phyloP scores from a whole-genome alignment of 129 eudicot species.

The Artemisia annua region DNA sequence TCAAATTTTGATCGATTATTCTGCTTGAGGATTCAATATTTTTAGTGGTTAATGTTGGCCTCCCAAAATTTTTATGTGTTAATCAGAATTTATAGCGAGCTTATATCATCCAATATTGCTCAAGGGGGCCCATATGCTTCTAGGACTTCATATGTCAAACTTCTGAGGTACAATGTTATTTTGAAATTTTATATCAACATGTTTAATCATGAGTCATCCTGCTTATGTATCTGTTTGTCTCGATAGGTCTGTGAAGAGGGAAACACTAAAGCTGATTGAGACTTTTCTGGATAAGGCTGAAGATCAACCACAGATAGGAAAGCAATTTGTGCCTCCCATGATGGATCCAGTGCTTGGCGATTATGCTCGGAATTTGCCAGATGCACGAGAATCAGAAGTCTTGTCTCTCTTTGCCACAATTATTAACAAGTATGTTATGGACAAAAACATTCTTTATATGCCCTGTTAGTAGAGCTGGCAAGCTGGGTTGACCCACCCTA shows the following conservation, averaged over 20 bases:
- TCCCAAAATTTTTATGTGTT: not conserved
- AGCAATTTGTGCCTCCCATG: conserved; percentile 98
- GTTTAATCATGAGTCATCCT: not conserved
- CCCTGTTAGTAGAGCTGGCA: not conserved
- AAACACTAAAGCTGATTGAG: conserved; percentile 91
- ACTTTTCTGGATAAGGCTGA: conserved; percentile 98
- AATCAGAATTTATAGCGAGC: conserved; percentile 96
- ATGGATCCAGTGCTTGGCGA: conserved; percentile 99
- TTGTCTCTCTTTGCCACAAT: conserved; percentile 95
- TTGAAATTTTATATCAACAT: not conserved
- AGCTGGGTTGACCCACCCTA: too few species aligned
- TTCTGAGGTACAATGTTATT: conserved; percentile 58
- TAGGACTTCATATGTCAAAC: conserved; percentile 78
- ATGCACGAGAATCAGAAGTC: conserved; percentile 98
- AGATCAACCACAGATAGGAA: conserved; percentile 92
- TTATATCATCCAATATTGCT: conserved; percentile 80
- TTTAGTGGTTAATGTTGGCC: conserved; percentile 4
- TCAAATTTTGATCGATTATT: not conserved
- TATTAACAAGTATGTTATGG: conserved; percentile 70
- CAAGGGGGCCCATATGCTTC: conserved; percentile 92
- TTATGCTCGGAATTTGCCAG: conserved; percentile 93
- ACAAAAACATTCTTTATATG: conserved; percentile 4
- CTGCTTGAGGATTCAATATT: not conserved
- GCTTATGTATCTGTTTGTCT: conserved; percentile 22
- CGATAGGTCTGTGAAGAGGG: conserved; percentile 90